phyloP scores from a whole-genome alignment of 345 rosid species.

The Eucalyptus cloeziana region DNA sequence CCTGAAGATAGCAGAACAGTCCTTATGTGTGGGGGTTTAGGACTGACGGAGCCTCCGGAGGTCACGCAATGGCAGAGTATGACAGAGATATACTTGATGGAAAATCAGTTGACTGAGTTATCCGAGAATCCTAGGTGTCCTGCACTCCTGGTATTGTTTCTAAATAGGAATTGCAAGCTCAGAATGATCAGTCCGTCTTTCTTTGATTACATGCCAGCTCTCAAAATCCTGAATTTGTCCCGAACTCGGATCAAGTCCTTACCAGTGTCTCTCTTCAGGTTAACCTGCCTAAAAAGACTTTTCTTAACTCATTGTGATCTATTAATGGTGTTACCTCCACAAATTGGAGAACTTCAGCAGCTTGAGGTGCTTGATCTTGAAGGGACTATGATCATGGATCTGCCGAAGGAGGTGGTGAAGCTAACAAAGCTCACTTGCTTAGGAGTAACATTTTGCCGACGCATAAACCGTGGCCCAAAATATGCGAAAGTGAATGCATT shows the following conservation, averaged over 20 bases:
- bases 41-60: not conserved
- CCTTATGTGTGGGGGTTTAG: not conserved
- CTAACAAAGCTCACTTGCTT: not conserved
- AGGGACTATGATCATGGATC: not conserved
- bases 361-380: not conserved
- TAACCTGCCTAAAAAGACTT: not conserved
- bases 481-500: not conserved
- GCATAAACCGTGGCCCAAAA: not conserved
- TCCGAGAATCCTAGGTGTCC: not conserved
- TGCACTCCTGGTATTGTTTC: not conserved
- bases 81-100: not conserved
- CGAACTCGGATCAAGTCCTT: not conserved
- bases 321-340: not conserved
- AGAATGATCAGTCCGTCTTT: not conserved
- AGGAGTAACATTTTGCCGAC: not conserved
- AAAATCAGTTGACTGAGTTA: not conserved
- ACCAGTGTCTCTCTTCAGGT: not conserved
- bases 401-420: not conserved
- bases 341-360: not conserved
- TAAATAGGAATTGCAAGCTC: not conserved
- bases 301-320: not conserved
- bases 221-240: constrained; percentile 4
- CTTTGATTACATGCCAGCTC: not conserved
- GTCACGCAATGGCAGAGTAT: not conserved
- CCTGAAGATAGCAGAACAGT: not conserved